A percentile compares a stretch with the other conserved stretches of the same genome.
Evolutionary conservation across 306 rosid genomes (phyloP).

Genomic region (Canavalia ensiformis): DNA sequence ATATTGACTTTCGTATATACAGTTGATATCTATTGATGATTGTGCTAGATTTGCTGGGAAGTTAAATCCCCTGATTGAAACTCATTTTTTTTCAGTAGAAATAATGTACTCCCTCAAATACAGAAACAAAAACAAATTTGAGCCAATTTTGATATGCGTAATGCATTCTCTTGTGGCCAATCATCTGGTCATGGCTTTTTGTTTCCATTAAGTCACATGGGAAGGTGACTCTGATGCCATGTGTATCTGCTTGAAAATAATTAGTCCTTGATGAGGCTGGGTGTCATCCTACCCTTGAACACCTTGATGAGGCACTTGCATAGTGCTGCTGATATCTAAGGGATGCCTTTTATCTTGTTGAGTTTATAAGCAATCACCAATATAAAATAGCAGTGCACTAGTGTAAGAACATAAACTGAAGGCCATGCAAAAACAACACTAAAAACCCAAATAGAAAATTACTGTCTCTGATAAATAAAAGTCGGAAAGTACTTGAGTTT

Average conservation of each 20-base stretch:
- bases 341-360: not conserved
- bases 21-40: slow-evolving; percentile 28
- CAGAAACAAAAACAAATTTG: not conserved
- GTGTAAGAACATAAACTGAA: slow-evolving; percentile 9
- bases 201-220: not conserved
- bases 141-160: not conserved
- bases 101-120: slow-evolving; percentile 3
- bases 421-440: not conserved
- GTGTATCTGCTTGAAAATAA: slow-evolving; percentile 12
- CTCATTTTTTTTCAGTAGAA: not conserved
- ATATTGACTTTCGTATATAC: slow-evolving; percentile 17
- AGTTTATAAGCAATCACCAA: not conserved
- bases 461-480: slow-evolving; percentile 3
- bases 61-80: slow-evolving; percentile 2
- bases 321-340: not conserved
- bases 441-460: not conserved
- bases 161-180: slow-evolving; percentile 1
- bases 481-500: not conserved
- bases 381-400: not conserved
- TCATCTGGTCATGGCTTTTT: slow-evolving; percentile 10
- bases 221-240: not conserved
- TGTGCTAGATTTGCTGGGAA: slow-evolving; percentile 34
- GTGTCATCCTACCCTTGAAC: slow-evolving; percentile 2
- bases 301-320: not conserved
- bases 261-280: not conserved